A percentile compares a stretch with the other conserved stretches of the same genome.
Evolutionary conservation across 176 grass and related monocot species (phyloP).

Genomic region (Miscanthus lutarioriparius): DNA sequence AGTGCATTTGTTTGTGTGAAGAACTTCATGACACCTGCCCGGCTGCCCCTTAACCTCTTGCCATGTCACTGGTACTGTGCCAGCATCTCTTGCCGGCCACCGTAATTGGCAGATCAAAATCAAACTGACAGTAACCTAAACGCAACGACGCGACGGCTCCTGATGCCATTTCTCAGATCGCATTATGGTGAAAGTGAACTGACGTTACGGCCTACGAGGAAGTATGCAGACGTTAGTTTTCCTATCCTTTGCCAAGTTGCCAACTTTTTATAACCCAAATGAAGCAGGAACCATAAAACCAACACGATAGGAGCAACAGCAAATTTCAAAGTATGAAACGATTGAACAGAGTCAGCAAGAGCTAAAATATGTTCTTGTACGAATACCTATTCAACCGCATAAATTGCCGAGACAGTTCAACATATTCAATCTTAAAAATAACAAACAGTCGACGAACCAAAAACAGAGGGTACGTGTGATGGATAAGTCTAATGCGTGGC

Average conservation of each 20-base stretch:
- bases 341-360: neutral
- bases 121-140: conserved; percentile 34
- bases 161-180: conserved; percentile 33
- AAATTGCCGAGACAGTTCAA: neutral
- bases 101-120: conserved; percentile 34
- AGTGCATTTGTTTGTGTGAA: neutral
- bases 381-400: neutral
- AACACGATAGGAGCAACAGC: neutral
- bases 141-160: conserved; percentile 18
- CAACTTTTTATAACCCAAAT: conserved; percentile 32
- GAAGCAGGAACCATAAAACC: conserved; percentile 26
- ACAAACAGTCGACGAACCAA: neutral
- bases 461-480: neutral
- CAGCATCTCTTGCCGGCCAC: conserved; percentile 25
- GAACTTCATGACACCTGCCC: neutral
- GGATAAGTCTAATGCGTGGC: too few relatives aligned
- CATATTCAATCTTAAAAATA: neutral
- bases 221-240: conserved; percentile 31
- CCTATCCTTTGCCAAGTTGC: conserved; percentile 30
- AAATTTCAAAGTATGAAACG: neutral
- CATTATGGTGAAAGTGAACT: conserved; percentile 45
- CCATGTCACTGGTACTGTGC: conserved; percentile 1
- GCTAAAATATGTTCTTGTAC: neutral
- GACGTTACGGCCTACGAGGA: conserved; percentile 17
- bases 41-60: neutral